Base-by-base conservation (phyloP, 345 rosid genomes). In the Hibiscus mutabilis region DNA sequence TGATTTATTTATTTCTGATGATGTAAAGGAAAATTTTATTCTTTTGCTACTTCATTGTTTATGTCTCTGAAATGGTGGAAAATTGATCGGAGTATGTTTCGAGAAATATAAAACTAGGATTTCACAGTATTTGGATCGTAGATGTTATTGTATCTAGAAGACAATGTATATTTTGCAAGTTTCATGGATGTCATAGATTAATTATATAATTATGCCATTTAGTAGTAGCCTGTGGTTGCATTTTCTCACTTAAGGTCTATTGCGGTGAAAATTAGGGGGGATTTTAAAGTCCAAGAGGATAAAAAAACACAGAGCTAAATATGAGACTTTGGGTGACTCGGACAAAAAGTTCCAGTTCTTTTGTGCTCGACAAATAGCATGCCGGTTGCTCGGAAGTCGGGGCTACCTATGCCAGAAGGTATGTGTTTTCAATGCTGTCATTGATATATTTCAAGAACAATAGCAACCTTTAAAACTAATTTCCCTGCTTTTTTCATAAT, bases 341-440 rank as follows among this genome's bases (percentile, higher is more conserved):
- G 90, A 88, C 73, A 74, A 86, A 59, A 95, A 95, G 79, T 82
- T 92, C 59, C 84, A 83, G 67, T 90, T 92, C 80, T 95, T 79
- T 78, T 69, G 97, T 65, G 92, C 99, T 80, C 86, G 98, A 53
- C 98, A 92, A 83, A 82, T 95, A 73, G 96, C 88, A 16, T 95
- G 99, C 37, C 81, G 94, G 27, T 73, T 95, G 77, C 91, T 95
- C 72, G 98, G 99, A 68, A 95, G 98, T 74, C 83, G 87, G 61
- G 93, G 90, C 75, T 92, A 95, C 82, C 91, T 92, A 70, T 92
- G 99, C 77, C 97, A 81, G 78, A 95, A 86, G 94, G 99, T 95
- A 73, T 46, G 47, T 68, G 63, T 71, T 35, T 67, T 42, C 24
- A 49, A 55, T n/a, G 69, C 53, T 60, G 12, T 64, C 1, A 6